Conservation (phyloP, 805 yeast species). For the Saccharomycopsis fermentans region DNA sequence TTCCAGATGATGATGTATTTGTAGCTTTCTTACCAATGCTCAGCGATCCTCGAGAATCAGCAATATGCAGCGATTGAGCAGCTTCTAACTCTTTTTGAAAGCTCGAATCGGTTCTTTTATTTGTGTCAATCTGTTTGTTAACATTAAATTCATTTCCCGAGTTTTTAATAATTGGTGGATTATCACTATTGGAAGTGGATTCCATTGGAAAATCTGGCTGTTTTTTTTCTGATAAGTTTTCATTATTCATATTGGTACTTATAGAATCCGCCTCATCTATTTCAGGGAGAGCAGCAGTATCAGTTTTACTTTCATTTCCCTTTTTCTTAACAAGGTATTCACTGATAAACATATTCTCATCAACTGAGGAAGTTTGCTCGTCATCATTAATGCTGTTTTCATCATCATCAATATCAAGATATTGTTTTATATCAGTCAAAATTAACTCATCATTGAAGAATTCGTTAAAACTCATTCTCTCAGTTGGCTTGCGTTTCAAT, state of each 20-base stretch:
- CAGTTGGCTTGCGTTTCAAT: conserved; percentile 75
- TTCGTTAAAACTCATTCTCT: conserved; percentile 80
- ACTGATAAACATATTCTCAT: conserved; percentile 74
- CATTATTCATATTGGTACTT: background rate
- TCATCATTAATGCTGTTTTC: conserved; percentile 38
- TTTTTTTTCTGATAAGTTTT: background rate
- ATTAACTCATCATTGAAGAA: conserved; percentile 71
- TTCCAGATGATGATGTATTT: background rate
- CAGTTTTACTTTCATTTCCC: background rate
- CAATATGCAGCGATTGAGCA: background rate
- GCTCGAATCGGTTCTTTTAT: background rate
- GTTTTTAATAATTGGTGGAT: background rate
- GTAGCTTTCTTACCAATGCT: background rate
- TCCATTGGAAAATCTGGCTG: background rate
- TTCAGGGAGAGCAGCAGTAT: background rate
- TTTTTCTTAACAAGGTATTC: conserved; percentile 45
- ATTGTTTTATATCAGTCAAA: conserved; percentile 35
- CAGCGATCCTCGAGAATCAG: background rate
- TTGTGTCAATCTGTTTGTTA: background rate
- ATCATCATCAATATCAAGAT: conserved; percentile 32
- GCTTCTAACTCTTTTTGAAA: background rate
- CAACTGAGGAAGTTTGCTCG: conserved; percentile 59
- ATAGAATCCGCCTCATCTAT: background rate
- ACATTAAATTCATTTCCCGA: background rate
- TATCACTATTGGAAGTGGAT: background rate